Conservation (phyloP, 768 basidiomycete genomes). For the Phylloporus sp. region DNA sequence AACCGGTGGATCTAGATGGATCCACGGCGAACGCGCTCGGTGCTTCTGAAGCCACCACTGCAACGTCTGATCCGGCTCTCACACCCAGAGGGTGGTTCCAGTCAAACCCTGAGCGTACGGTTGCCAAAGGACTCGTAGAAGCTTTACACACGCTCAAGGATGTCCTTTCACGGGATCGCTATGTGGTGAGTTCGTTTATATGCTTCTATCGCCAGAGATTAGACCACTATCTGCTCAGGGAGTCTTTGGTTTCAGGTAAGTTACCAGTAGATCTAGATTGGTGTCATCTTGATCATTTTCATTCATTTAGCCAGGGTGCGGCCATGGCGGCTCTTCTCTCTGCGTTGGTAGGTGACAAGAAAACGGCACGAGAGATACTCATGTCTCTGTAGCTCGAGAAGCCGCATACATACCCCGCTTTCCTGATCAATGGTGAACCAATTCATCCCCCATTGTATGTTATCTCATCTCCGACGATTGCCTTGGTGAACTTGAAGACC, state of each 20-base stretch:
- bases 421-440: constrained; percentile 58
- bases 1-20: constrained; percentile 56
- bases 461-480: not conserved
- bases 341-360: constrained; percentile 53
- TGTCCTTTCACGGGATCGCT: constrained; percentile 52
- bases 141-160: constrained; percentile 53
- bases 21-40: constrained; percentile 31
- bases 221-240: constrained; percentile 43
- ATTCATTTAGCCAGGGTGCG: constrained; percentile 62
- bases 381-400: constrained; percentile 44
- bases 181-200: constrained; percentile 49
- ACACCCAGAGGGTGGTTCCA: constrained; percentile 74
- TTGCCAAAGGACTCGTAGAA: constrained; percentile 54
- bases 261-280: not conserved
- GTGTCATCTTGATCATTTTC: constrained; percentile 4
- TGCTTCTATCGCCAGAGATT: not conserved
- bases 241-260: constrained; percentile 74
- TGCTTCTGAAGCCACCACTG: constrained; percentile 33
- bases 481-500: not conserved
- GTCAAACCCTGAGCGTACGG: constrained; percentile 47
- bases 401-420: constrained; percentile 50
- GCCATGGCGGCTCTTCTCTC: constrained; percentile 67
- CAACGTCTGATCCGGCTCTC: constrained; percentile 45
- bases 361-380: not conserved
- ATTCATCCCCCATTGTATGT: constrained; percentile 75